phyloP scores from a whole-genome alignment of 1,139 yeast species.

The Saccharomyces uvarum region DNA sequence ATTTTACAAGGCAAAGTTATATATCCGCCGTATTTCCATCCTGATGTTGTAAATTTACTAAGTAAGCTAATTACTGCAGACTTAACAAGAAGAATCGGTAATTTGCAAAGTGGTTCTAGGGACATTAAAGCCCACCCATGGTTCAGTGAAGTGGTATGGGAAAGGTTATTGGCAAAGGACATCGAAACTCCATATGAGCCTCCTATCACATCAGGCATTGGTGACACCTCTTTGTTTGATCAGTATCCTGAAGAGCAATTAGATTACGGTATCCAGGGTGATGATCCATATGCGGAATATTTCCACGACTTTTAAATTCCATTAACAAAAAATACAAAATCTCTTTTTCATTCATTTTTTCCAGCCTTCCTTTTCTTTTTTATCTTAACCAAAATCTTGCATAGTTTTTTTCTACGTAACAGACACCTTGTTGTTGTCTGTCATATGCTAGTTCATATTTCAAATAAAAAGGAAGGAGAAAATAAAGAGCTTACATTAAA shows the following conservation, averaged over 20 bases:
- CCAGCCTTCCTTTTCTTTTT: not conserved
- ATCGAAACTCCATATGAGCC: conserved; percentile 98
- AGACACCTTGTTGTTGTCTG: not conserved
- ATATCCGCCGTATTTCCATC: conserved; percentile 82
- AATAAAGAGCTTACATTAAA: not conserved
- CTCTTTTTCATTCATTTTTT: not conserved
- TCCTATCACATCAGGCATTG: conserved; percentile 92
- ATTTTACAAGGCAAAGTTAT: conserved; percentile 80
- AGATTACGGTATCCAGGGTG: conserved; percentile 76
- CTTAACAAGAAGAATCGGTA: conserved; percentile 83
- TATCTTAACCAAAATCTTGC: not conserved
- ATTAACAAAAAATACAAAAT: not conserved
- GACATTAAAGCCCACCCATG: conserved; percentile 90
- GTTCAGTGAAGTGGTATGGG: conserved; percentile 97
- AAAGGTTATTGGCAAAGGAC: conserved; percentile 75
- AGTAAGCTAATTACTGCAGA: conserved; percentile 81
- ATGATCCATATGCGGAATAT: conserved; percentile 75
- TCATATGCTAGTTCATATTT: not conserved
- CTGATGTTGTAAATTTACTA: conserved; percentile 79
- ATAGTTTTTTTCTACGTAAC: not conserved
- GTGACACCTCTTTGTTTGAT: conserved; percentile 90
- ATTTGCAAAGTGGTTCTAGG: conserved; percentile 80
- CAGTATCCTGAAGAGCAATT: conserved; percentile 90
- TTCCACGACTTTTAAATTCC: conserved; percentile 59
- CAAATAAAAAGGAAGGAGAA: not conserved